These are phyloP conservation scores for Apiospora hydei DNA, from an alignment of 2,329 filamentous ascomycete genomes.

Conservation along the genomic window DNA sequence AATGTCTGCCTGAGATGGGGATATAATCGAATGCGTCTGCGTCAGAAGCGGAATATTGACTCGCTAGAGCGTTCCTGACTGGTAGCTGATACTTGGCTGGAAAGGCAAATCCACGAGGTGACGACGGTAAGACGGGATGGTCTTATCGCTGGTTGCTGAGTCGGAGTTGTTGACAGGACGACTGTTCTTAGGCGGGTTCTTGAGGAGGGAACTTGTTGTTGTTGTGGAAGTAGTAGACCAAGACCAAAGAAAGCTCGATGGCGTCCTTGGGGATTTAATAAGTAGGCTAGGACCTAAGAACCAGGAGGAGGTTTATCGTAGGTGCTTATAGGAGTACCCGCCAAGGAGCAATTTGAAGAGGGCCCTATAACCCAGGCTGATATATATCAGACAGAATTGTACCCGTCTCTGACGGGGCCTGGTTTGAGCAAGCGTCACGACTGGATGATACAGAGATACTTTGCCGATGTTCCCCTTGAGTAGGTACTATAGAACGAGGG, in stretches of 20 bases:
- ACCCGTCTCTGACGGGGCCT: conserved; percentile 11
- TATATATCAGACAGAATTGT: conserved; percentile 25
- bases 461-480: conserved; percentile 2
- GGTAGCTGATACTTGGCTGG: conserved; percentile 19
- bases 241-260: conserved; percentile 25
- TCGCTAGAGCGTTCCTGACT: conserved; percentile 15
- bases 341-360: conserved; percentile 23
- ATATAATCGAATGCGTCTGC: conserved; percentile 18
- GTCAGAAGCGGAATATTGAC: conserved; percentile 24
- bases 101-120: conserved; percentile 23
- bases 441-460: conserved; percentile 7
- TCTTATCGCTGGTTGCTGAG: conserved; percentile 15
- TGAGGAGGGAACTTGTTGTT: background rate
- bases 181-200: conserved; percentile 4
- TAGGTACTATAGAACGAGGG: conserved; percentile 11
- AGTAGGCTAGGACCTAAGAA: background rate
- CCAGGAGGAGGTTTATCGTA: conserved; percentile 25
- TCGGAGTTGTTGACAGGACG: conserved; percentile 22
- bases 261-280: conserved; percentile 28
- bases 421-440: background rate
- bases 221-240: conserved; percentile 20
- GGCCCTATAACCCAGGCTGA: conserved; percentile 24
- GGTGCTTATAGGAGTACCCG: conserved; percentile 26
- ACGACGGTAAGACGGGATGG: conserved; percentile 22
- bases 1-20: conserved; percentile 20